Base-by-base conservation (phyloP, 148 eudicot genomes). In the Cornus florida region DNA sequence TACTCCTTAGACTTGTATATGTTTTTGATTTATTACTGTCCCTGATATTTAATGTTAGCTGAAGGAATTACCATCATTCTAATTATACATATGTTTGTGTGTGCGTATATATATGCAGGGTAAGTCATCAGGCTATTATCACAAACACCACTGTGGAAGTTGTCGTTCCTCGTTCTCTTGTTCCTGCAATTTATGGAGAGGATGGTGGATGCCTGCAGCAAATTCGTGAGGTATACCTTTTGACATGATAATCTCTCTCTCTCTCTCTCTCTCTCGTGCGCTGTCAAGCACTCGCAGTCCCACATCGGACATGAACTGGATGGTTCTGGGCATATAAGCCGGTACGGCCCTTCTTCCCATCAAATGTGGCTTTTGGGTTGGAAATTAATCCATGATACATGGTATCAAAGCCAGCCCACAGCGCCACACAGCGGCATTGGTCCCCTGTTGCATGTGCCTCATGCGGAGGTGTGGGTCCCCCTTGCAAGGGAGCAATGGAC, bases 111-210 rank as follows among this genome's bases (percentile, higher is more conserved):
- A 11, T 56, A 48, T 88, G 82, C 68, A 95, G 97, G 74, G 94
- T 82, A 83, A 89, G 83, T 82, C 97, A 88, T 75, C 87, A 75
- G 7, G 83, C 95, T 72, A 70, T 91, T 57, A 94, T 94, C 85
- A 96, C 98, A 72, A 94, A 87, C 85, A 91, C 98, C 16, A 91
- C 94, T 17, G 88, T 94, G 81, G 98, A 96, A 87, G 98, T 96
- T 64, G 92, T 94, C 31, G 97, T 96, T 71, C 99, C 99, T 70
- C 87, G 93, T 70, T 83, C 90, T 86, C 81, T 90, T 82, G 91
- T 96, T 83, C 95, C 98, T 84, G 84, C 90, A 62, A 91, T 96
- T 75, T 90, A 88, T 76, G 98, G 99, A 72, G 98, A 94, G 85
- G 95, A 82, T 82, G 99, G 98, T 85, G 98, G 95, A 79, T 96